Conservation (phyloP, 169 alveolate species). For the Haemoproteus tartakovskyi region DNA sequence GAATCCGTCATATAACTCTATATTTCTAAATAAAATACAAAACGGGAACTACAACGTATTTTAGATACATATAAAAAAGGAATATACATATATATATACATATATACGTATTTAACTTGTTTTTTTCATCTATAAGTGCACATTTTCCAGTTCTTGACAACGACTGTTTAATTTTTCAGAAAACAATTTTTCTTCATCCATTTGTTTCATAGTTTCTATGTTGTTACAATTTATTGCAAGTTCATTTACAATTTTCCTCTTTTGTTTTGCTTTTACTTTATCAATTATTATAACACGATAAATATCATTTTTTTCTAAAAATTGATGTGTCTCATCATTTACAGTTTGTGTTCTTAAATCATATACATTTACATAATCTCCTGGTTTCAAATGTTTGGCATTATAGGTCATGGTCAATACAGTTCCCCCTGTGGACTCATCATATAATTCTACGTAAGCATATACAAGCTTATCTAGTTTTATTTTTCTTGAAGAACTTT, state of each 20-base stretch:
- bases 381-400: slow-evolving; percentile 50
- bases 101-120: too few species aligned
- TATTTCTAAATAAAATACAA: too few species aligned
- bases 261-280: slow-evolving; percentile 46
- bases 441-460: slow-evolving; percentile 54
- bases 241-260: slow-evolving; percentile 32
- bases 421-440: slow-evolving; percentile 42
- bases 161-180: slow-evolving; percentile 7
- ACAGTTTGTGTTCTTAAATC: slow-evolving; percentile 55
- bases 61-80: too few species aligned
- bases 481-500: slow-evolving; percentile 42
- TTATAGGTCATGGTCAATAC: slow-evolving; percentile 53
- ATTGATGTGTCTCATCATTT: slow-evolving; percentile 20
- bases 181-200: slow-evolving; percentile 27
- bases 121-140: too few species aligned
- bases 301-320: slow-evolving; percentile 39
- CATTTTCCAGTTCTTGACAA: slow-evolving; percentile 25
- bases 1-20: too few species aligned
- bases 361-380: slow-evolving; percentile 62
- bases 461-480: slow-evolving; percentile 47
- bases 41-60: too few species aligned
- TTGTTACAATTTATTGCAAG: slow-evolving; percentile 25
- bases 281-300: slow-evolving; percentile 51
- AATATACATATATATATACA: too few species aligned
- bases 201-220: slow-evolving; percentile 42